Conservation (phyloP, 345 rosid species). For the Pistacia integerrima region DNA sequence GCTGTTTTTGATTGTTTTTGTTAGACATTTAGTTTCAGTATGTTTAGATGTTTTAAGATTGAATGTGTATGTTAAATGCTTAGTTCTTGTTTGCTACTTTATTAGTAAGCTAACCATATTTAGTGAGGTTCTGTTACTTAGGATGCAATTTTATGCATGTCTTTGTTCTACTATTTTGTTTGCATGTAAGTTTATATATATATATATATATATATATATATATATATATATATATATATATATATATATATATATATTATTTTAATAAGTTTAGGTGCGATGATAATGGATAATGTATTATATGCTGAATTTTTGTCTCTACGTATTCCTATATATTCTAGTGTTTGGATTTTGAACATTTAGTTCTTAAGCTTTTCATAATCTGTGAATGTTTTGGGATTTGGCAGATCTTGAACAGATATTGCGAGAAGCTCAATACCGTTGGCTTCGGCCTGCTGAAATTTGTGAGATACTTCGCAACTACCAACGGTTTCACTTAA, state of each 20-base stretch:
- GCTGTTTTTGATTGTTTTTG: background rate
- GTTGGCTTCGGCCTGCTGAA: constrained; percentile 72
- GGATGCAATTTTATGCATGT: no score
- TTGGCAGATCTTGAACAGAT: constrained; percentile 44
- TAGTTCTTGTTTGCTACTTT: background rate
- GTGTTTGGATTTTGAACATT: constrained; percentile 2
- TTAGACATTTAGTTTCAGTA: no score
- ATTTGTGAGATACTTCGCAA: constrained; percentile 58
- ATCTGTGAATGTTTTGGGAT: constrained; percentile 4
- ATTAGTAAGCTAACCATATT: background rate
- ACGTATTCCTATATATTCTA: background rate
- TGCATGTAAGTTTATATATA: background rate
- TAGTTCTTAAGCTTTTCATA: background rate
- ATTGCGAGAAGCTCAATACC: constrained; percentile 47
- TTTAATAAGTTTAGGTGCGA: no score
- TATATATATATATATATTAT: no score
- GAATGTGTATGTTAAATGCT: background rate
- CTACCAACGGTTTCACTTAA: constrained; percentile 39
- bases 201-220: background rate
- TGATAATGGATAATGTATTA: background rate
- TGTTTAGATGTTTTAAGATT: no score
- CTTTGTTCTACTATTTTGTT: no score
- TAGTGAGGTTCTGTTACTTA: no score
- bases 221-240: background rate
- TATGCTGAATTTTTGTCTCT: background rate